phyloP scores from a whole-genome alignment of 495 filamentous ascomycete species.

The Lasiosphaeria hispida region DNA sequence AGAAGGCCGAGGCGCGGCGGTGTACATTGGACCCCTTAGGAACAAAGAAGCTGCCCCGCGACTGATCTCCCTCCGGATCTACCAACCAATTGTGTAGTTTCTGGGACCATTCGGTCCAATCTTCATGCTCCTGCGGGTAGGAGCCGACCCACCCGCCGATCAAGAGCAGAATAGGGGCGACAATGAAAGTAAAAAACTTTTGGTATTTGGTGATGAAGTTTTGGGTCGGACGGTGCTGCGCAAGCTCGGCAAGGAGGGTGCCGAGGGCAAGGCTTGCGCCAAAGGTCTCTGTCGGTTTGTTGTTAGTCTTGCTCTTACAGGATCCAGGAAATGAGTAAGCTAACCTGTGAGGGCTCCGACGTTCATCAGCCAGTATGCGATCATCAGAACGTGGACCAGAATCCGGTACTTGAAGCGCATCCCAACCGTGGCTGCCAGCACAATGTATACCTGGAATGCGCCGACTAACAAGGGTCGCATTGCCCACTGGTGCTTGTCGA shows the following conservation, averaged over 20 bases:
- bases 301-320: constrained; percentile 2
- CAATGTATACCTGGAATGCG: constrained; percentile 61
- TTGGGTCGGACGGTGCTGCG: constrained; percentile 52
- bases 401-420: constrained; percentile 58
- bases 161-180: constrained; percentile 45
- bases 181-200: constrained; percentile 42
- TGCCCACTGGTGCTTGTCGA: constrained; percentile 66
- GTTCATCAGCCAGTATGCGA: constrained; percentile 53
- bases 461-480: constrained; percentile 59
- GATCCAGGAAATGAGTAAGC: not conserved
- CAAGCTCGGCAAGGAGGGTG: constrained; percentile 59
- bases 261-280: constrained; percentile 61
- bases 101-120: constrained; percentile 57
- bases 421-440: constrained; percentile 54
- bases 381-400: constrained; percentile 48
- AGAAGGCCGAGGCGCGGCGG: constrained; percentile 51
- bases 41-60: constrained; percentile 51
- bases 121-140: constrained; percentile 59
- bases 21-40: constrained; percentile 52
- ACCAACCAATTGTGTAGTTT: constrained; percentile 38
- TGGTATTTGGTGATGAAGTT: constrained; percentile 49
- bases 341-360: constrained; percentile 33
- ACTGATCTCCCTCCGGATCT: constrained; percentile 19
- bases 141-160: constrained; percentile 55
- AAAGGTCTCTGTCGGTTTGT: constrained; percentile 44